These are phyloP conservation scores for Alnus rubra DNA, from an alignment of 306 rosid genomes.

Conservation along the genomic window DNA sequence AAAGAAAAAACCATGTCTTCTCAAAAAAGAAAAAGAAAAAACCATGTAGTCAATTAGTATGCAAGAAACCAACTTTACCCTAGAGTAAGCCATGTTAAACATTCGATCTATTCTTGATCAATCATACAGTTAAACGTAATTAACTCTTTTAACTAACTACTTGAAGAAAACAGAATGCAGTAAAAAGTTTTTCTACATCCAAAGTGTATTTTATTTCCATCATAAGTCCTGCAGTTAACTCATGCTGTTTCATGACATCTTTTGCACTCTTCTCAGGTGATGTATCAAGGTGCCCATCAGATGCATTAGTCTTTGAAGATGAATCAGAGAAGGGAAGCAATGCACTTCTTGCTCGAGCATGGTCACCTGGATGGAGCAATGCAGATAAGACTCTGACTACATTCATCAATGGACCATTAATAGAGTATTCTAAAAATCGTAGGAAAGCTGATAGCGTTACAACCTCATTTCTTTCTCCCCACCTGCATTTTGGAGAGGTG, in stretches of 20 bases:
- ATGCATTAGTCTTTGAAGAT: constrained; percentile 74
- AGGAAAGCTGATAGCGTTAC: constrained; percentile 95
- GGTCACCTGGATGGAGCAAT: constrained; percentile 99
- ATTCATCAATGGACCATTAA: constrained; percentile 82
- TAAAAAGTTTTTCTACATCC: background rate
- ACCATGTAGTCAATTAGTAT: no score
- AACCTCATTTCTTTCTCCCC: constrained; percentile 95
- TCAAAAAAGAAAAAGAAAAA: no score
- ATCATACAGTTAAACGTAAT: background rate
- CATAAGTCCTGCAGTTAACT: background rate
- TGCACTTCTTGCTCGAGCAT: constrained; percentile 96
- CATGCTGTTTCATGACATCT: background rate
- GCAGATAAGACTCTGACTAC: constrained; percentile 87
- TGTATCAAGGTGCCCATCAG: constrained; percentile 60
- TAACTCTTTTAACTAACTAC: background rate
- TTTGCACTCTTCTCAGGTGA: constrained; percentile 55
- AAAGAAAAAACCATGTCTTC: no score
- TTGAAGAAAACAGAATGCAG: background rate
- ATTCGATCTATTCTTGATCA: background rate
- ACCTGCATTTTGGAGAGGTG: constrained; percentile 93
- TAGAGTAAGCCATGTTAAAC: no score
- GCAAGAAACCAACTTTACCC: no score
- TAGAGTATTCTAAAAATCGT: constrained; percentile 78
- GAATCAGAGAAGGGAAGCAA: constrained; percentile 96
- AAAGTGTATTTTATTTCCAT: background rate